Conservation (phyloP, 2,329 filamentous ascomycete species). For the Mycosphaerella arachidis region DNA sequence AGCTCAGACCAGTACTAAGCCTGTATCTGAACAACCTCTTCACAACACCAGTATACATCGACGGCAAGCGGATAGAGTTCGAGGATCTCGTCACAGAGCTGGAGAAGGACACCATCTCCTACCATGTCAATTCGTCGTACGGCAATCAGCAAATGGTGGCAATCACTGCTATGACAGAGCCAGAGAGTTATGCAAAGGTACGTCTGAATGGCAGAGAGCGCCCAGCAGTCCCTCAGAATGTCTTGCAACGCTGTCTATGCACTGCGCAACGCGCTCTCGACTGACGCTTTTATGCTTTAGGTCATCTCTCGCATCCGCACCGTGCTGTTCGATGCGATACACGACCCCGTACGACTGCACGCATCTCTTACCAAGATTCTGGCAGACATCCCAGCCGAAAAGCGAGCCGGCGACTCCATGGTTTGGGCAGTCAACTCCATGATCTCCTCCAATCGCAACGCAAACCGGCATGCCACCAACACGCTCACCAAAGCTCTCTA, state of each 20-base stretch:
- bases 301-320: slow-evolving; percentile 80
- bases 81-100: slow-evolving; percentile 89
- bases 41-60: slow-evolving; percentile 75
- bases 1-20: slow-evolving; percentile 76
- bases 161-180: slow-evolving; percentile 80
- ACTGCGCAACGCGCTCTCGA: no score
- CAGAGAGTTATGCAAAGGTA: slow-evolving; percentile 70
- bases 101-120: slow-evolving; percentile 85
- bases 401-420: slow-evolving; percentile 75
- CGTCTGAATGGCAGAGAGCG: no score
- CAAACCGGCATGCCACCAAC: slow-evolving; percentile 70
- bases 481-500: slow-evolving; percentile 85
- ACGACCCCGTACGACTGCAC: slow-evolving; percentile 65
- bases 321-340: slow-evolving; percentile 82
- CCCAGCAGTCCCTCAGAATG: no score
- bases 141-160: slow-evolving; percentile 76
- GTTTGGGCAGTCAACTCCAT: slow-evolving; percentile 62
- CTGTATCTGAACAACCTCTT: slow-evolving; percentile 93
- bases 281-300: no score
- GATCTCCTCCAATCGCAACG: slow-evolving; percentile 73
- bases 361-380: slow-evolving; percentile 72
- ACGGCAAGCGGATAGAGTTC: slow-evolving; percentile 75
- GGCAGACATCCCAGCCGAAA: slow-evolving; percentile 86
- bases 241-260: no score
- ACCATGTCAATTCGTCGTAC: slow-evolving; percentile 65